Percentiles rank a stretch among this genome's conserved stretches.
Conservation (phyloP, 2,329 filamentous ascomycete genomes). For the Fusarium pseudoanthophilum region DNA sequence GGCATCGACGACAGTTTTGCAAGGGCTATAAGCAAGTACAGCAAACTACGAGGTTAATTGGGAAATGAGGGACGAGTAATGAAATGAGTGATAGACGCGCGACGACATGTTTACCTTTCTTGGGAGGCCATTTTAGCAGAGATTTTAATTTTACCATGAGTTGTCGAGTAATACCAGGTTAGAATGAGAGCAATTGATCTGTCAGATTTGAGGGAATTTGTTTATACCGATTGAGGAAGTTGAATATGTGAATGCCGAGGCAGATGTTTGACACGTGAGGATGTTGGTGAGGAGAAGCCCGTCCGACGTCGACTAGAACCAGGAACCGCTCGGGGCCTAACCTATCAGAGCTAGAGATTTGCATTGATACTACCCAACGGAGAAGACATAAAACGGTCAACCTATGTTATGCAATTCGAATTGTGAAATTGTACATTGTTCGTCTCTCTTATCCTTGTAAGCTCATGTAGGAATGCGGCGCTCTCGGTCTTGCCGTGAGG, state of each 20-base stretch:
- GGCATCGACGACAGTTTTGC: conserved; percentile 54
- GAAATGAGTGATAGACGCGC: conserved; percentile 16
- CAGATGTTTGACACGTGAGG: conserved; percentile 17
- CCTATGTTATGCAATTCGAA: neutral
- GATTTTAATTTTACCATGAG: conserved; percentile 29
- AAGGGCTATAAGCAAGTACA: conserved; percentile 50
- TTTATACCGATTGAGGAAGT: conserved; percentile 23
- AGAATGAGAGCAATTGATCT: conserved; percentile 8
- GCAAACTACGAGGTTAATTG: conserved; percentile 20
- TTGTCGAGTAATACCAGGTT: conserved; percentile 16
- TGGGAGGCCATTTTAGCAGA: conserved; percentile 19
- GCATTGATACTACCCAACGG: neutral
- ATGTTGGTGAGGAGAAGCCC: conserved; percentile 11
- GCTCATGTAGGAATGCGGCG: neutral
- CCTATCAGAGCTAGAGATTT: conserved; percentile 6
- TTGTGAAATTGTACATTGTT: neutral
- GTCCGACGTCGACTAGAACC: conserved; percentile 9
- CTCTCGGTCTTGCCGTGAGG: neutral
- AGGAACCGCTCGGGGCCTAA: neutral
- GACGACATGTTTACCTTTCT: conserved; percentile 31
- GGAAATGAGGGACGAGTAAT: conserved; percentile 15
- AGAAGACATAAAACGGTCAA: neutral
- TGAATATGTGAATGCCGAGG: conserved; percentile 20
- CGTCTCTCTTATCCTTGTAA: neutral
- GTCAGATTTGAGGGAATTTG: conserved; percentile 19